These are phyloP conservation scores for Lunularia cruciata DNA, from an alignment of 225 moss, liverwort and hornwort species.

Conservation along the genomic window DNA sequence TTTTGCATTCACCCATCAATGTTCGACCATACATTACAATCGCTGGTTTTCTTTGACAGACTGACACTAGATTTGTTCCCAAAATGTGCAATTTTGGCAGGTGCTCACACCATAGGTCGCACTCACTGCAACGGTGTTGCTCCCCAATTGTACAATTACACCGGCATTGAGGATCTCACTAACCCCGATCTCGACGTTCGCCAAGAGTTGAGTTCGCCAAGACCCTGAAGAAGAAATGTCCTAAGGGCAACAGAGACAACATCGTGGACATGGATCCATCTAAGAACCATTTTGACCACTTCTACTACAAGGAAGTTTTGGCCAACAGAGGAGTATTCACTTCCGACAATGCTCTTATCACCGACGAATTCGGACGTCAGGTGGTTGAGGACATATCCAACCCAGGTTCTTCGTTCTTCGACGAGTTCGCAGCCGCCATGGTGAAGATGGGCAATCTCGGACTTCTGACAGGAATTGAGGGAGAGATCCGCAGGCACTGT, in stretches of 20 bases:
- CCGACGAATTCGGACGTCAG: not conserved
- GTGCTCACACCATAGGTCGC: constrained; percentile 59
- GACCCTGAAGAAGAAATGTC: constrained; percentile 44
- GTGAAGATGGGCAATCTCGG: constrained; percentile 34
- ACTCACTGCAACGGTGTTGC: constrained; percentile 45
- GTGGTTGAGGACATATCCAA: not conserved
- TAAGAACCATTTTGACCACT: not conserved
- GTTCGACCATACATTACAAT: too few species aligned
- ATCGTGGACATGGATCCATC: constrained; percentile 27
- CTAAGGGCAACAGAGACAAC: constrained; percentile 25
- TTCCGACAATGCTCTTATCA: constrained; percentile 28
- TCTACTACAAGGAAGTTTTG: constrained; percentile 34
- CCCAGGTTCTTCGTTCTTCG: constrained; percentile 12
- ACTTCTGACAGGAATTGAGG: constrained; percentile 1
- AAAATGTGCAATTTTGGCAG: too few species aligned
- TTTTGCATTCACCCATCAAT: too few species aligned
- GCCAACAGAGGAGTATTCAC: constrained; percentile 24
- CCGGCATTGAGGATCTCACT: constrained; percentile 18
- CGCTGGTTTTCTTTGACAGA: too few species aligned
- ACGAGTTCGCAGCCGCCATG: constrained; percentile 28
- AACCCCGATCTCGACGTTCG: constrained; percentile 49
- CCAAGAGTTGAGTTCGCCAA: constrained; percentile 35
- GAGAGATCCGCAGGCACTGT: constrained; percentile 32
- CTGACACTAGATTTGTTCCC: too few species aligned
- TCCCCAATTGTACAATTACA: constrained; percentile 48